Percentiles rank a stretch among this genome's conserved stretches.
phyloP scores from a whole-genome alignment of 2,329 filamentous ascomycete species.

The Macroventuria anomochaeta region DNA sequence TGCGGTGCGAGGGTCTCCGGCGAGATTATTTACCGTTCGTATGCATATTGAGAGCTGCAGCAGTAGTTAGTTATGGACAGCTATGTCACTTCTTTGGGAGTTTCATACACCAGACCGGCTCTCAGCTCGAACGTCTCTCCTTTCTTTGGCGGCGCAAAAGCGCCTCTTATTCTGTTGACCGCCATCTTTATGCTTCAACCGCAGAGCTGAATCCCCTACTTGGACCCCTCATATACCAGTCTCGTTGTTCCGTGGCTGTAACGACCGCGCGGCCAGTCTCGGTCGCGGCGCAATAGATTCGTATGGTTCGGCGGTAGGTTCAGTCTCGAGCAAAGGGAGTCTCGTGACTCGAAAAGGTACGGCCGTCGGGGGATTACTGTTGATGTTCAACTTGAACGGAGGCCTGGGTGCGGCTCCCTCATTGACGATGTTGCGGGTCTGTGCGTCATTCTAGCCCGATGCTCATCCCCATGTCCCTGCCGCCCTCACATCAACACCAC shows the following conservation, averaged over 20 bases:
- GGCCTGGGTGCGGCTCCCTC: conserved; percentile 34
- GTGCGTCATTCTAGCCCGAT: conserved; percentile 27
- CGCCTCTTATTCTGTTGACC: conserved; percentile 93
- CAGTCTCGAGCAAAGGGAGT: neutral
- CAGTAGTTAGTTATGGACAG: conserved; percentile 45
- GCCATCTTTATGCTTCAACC: conserved; percentile 68
- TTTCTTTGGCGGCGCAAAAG: conserved; percentile 91
- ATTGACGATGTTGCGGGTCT: conserved; percentile 32
- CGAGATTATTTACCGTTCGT: conserved; percentile 70
- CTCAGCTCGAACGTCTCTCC: conserved; percentile 98
- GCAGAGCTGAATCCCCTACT: conserved; percentile 39
- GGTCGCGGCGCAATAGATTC: conserved; percentile 7
- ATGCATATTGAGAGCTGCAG: conserved; percentile 91
- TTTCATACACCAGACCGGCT: conserved; percentile 76
- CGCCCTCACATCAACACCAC: conserved; percentile 9
- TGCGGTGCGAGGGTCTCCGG: neutral
- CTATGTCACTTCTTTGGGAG: conserved; percentile 9
- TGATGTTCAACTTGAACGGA: conserved; percentile 21
- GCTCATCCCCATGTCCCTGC: conserved; percentile 7
- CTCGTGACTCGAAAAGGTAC: neutral
- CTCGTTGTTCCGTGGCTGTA: conserved; percentile 14
- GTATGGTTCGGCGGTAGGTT: neutral
- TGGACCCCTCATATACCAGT: conserved; percentile 45
- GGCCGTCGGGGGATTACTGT: conserved; percentile 19
- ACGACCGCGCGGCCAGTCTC: conserved; percentile 2